These are phyloP conservation scores for Globisporangium paroecandrum DNA, from an alignment of 352 stramenopile genomes.

Conservation along the genomic window DNA sequence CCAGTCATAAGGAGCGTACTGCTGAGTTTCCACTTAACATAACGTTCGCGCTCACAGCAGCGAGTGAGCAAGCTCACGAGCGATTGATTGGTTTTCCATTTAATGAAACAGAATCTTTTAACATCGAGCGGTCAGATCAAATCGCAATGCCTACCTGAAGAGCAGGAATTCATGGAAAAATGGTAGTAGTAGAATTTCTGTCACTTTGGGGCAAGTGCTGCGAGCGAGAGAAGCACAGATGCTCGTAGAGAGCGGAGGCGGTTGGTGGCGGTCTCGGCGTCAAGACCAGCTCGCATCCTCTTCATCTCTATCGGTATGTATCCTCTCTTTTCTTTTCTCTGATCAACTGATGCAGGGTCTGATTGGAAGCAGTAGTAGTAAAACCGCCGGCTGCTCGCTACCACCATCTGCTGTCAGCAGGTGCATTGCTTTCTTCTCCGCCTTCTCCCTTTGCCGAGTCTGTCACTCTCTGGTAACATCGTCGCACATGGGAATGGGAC, in stretches of 20 bases:
- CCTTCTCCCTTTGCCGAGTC: neutral
- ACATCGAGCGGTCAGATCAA: neutral
- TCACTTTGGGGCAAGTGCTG: neutral
- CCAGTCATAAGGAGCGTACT: neutral
- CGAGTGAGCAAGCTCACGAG: neutral
- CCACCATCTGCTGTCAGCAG: neutral
- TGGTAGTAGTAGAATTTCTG: neutral
- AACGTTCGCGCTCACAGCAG: neutral
- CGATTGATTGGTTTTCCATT: neutral
- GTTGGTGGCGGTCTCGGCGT: neutral
- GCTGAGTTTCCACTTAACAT: neutral
- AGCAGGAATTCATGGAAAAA: neutral
- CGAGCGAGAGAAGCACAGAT: conserved; percentile 2
- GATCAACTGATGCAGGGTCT: neutral
- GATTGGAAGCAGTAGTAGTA: neutral
- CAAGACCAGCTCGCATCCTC: neutral
- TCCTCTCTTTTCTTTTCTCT: neutral
- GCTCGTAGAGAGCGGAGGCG: neutral
- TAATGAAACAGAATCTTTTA: neutral
- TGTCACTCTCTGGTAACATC: neutral
- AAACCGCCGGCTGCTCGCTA: neutral
- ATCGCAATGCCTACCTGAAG: no score
- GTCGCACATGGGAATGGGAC: neutral
- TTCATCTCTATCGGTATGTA: neutral
- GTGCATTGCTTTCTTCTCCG: neutral